phyloP scores from a whole-genome alignment of 345 rosid species.

The Populus euphratica region DNA sequence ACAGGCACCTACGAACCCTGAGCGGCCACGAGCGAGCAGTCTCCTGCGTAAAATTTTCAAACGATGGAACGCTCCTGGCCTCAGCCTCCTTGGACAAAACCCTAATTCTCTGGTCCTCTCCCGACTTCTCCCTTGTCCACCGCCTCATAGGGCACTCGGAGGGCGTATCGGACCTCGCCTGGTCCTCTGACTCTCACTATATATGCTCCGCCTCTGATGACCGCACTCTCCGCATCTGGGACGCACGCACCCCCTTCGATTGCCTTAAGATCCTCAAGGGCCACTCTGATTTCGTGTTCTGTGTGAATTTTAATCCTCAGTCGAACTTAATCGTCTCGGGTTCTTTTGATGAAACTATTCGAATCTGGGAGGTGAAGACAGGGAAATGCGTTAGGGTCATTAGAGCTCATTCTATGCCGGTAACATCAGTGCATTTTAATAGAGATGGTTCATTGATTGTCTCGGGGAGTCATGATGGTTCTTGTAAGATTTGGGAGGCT shows the following conservation, averaged over 20 bases:
- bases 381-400: conserved; percentile 63
- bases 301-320: conserved; percentile 87
- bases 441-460: conserved; percentile 92
- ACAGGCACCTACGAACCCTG: conserved; percentile 61
- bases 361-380: conserved; percentile 93
- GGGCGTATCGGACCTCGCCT: conserved; percentile 81
- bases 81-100: conserved; percentile 86
- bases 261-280: conserved; percentile 80
- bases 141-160: conserved; percentile 72
- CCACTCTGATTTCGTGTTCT: conserved; percentile 73
- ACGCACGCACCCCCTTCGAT: conserved; percentile 74
- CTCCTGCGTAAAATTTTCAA: conserved; percentile 89
- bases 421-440: conserved; percentile 78
- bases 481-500: conserved; percentile 94
- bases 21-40: conserved; percentile 61
- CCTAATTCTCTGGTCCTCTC: conserved; percentile 70
- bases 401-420: conserved; percentile 75
- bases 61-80: conserved; percentile 81
- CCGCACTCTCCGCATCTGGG: conserved; percentile 92
- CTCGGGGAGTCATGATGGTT: conserved; percentile 82
- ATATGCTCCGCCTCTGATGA: conserved; percentile 97
- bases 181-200: conserved; percentile 95
- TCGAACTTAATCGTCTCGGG: conserved; percentile 83
- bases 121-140: conserved; percentile 51
- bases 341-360: conserved; percentile 77